Evolutionary conservation across 2,329 filamentous ascomycete species (phyloP).

Genomic region (Apiospora aurea): DNA sequence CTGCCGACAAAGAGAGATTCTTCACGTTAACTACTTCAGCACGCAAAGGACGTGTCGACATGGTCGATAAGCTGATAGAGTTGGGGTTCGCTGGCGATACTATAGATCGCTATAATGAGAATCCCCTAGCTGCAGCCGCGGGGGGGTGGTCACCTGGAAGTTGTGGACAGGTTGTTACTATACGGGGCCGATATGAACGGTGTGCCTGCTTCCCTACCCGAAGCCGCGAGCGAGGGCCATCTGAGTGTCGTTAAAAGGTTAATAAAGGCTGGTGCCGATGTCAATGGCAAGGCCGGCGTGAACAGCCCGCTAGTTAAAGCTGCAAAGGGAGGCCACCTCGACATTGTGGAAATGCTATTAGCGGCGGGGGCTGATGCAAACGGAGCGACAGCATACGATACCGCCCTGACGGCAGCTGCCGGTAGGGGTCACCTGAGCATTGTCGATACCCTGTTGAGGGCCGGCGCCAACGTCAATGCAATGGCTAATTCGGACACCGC

Average conservation of each 20-base stretch:
- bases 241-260: background rate
- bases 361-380: background rate
- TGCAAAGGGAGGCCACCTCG: background rate
- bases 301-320: background rate
- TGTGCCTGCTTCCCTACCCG: background rate
- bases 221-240: background rate
- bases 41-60: background rate
- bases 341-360: background rate
- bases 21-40: background rate
- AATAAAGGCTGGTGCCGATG: background rate
- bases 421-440: too few relatives aligned
- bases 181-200: background rate
- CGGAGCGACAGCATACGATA: too few relatives aligned
- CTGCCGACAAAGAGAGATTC: background rate
- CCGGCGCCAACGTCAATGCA: too few relatives aligned
- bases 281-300: background rate
- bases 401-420: too few relatives aligned
- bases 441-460: too few relatives aligned
- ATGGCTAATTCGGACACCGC: too few relatives aligned
- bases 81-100: background rate
- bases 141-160: background rate
- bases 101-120: background rate
- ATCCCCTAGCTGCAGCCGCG: background rate
- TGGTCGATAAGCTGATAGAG: background rate
- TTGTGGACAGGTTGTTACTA: background rate